phyloP scores from a whole-genome alignment of 257 asterid genomes.

The Linaria vulgaris region DNA sequence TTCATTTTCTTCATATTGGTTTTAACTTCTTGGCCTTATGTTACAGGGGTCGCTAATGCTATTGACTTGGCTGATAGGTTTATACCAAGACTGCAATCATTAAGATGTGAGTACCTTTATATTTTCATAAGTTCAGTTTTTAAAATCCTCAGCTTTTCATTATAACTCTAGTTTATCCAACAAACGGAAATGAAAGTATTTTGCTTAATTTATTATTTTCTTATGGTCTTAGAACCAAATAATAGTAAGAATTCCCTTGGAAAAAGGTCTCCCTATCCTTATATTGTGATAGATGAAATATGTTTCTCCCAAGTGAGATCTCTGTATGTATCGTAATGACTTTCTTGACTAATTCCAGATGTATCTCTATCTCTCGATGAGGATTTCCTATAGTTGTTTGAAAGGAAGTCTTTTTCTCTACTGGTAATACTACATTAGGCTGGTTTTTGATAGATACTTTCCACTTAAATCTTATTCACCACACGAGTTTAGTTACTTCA shows the following conservation, averaged over 20 bases:
- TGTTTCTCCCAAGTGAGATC: constrained; percentile 12
- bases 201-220: neutral
- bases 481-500: neutral
- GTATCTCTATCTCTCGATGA: neutral
- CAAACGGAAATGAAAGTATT: neutral
- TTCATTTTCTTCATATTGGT: constrained; percentile 15
- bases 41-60: constrained; percentile 93
- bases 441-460: too few relatives aligned
- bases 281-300: neutral
- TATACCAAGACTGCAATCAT: constrained; percentile 82
- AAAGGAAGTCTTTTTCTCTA: neutral
- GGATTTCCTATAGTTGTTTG: neutral
- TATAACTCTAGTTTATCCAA: neutral
- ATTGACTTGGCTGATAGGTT: constrained; percentile 94
- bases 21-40: constrained; percentile 30
- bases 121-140: constrained; percentile 10
- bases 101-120: constrained; percentile 74
- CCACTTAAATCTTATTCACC: neutral
- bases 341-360: neutral
- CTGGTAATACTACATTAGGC: neutral
- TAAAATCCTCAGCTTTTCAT: constrained; percentile 9
- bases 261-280: constrained; percentile 10
- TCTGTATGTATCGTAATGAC: neutral
- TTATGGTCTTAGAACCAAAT: constrained; percentile 5
- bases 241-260: neutral